Percentiles rank a stretch among this genome's conserved stretches.
These are phyloP conservation scores for Daucus carota DNA, from an alignment of 129 eudicot species.

Conservation along the genomic window DNA sequence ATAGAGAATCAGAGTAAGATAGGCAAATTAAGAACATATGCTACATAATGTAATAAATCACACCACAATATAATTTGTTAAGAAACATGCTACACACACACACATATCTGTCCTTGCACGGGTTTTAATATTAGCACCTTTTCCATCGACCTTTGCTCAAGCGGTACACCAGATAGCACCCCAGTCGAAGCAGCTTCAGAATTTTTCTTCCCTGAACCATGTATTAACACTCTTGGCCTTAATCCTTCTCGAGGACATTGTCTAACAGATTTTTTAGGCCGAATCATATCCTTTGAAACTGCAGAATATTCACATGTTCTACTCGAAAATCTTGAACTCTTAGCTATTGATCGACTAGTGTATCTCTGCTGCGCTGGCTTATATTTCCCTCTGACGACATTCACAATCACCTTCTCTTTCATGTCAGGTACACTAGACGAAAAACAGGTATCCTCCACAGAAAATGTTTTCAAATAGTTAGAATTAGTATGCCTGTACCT, in stretches of 20 bases:
- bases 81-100: background rate
- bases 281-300: conserved; percentile 1
- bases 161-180: conserved; percentile 12
- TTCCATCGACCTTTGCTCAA: background rate
- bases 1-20: background rate
- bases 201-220: background rate
- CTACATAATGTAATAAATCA: background rate
- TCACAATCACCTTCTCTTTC: background rate
- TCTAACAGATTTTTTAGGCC: background rate
- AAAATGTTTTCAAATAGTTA: conserved; percentile 11
- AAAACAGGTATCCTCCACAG: conserved; percentile 13
- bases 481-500: conserved; percentile 14
- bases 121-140: conserved; percentile 7
- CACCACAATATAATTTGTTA: too few species aligned
- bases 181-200: conserved; percentile 4
- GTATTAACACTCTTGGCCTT: background rate
- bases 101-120: background rate
- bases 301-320: conserved; percentile 3
- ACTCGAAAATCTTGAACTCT: background rate
- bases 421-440: conserved; percentile 6
- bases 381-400: background rate
- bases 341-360: conserved; percentile 8
- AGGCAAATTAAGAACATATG: background rate
- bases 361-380: conserved; percentile 17
- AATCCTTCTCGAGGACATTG: conserved; percentile 6